Evolutionary conservation across 768 basidiomycete species (phyloP), one percentile per base, ranked within the genome.

Genomic region (Termitomyces sp.): DNA sequence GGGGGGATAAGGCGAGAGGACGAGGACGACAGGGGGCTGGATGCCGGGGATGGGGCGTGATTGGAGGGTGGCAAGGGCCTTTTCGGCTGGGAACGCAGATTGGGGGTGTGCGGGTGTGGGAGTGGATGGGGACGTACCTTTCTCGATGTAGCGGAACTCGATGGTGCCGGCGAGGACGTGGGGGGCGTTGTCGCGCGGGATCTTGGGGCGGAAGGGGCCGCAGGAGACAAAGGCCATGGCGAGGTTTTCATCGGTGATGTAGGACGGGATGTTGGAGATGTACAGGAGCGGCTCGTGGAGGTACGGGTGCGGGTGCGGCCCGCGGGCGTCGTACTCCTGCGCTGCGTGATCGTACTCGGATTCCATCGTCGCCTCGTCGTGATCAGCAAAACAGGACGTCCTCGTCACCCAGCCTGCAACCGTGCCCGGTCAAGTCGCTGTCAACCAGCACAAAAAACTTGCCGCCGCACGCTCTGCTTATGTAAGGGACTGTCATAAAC

Each of bases 31-130:
- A 3, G 84, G 76, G 1, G 88, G 85, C 20, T 77, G 72, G 24
- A 84, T 67, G 52, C 78, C 82, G 12, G 86, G 87, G 42, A 93
- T 79, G 43, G 82, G 82, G 63, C 89, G 87, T 62, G 84, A 82
- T 71, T 93, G 89, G 47, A 95, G 78, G 10, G 88, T 93, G 14
- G 92, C 87, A 26, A 95, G 79, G 14, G 93, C 93, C 71, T 93
- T 94, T 74, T 94, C 92, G 61, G 93, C 93, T 94, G 73, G 0
- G 1, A 2, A 32, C 39, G 40, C 62, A 24, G 62, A 34, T 40
- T 50, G 30, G 61, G 48, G 40, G 40, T 20, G 63, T 37, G 27
- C 56, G 59, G 36, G 44, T 44, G 32, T 26, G 56, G 42, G 34
- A 18, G 14, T 39, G 58, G 10, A 51, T 30, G 58, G 61, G 14